phyloP scores from a whole-genome alignment of 2,329 filamentous ascomycete species.

The Diaporthe sp. region DNA sequence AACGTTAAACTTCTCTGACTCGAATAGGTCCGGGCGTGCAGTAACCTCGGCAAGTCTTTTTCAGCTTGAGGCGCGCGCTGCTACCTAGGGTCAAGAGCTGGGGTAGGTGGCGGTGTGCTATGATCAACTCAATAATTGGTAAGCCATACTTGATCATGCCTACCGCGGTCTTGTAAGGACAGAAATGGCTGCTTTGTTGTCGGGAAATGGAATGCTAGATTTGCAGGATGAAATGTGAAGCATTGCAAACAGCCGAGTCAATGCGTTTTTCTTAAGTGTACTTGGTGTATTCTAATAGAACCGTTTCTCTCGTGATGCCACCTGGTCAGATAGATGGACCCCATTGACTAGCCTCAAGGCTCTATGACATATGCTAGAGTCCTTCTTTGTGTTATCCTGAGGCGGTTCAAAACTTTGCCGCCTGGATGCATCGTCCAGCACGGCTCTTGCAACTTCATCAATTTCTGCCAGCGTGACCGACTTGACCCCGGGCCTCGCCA shows the following conservation, averaged over 20 bases:
- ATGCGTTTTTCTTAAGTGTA: neutral
- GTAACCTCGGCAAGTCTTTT: neutral
- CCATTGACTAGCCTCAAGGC: neutral
- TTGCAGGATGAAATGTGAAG: neutral
- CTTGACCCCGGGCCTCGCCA: constrained; percentile 9
- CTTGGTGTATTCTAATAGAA: neutral
- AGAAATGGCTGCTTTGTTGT: neutral
- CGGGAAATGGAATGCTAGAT: accelerated
- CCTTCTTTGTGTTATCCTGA: neutral
- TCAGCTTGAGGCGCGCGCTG: neutral
- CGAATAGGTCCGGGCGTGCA: neutral
- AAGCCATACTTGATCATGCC: neutral
- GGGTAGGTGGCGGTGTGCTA: neutral
- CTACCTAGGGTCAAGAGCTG: neutral
- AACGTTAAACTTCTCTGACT: neutral
- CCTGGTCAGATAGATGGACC: neutral
- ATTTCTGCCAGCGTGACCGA: constrained; percentile 8
- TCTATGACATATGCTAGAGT: neutral
- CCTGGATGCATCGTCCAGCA: neutral
- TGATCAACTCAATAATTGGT: neutral
- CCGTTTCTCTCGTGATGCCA: neutral
- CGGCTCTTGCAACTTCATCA: constrained; percentile 10
- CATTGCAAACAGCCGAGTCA: neutral
- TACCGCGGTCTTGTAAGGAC: neutral
- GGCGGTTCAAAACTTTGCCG: neutral